Evolutionary conservation across 768 basidiomycete genomes (phyloP), one percentile per base, ranked within the genome.

Genomic region (Obba rivulosa): DNA sequence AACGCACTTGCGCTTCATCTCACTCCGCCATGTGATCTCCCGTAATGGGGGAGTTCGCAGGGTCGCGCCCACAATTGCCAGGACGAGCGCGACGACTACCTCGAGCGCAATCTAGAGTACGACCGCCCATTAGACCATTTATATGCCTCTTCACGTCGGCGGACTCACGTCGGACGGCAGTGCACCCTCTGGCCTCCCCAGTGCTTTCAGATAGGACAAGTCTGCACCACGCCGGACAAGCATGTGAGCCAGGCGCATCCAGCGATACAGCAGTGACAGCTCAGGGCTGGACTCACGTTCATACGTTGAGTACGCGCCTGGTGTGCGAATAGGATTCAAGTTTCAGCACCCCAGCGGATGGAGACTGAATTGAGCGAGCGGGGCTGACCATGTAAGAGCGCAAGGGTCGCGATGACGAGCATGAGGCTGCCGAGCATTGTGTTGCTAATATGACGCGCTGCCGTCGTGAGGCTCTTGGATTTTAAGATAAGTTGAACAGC

Each of bases 21-120:
- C 90, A 57, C 86, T 89, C 16, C 87, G 79, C 91, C 89, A 93
- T 28, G 85, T 85, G 50, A 92, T 87, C 58, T 91, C 87, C 56
- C 84, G 88, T 28, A 92, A 66, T 25, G 72, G 62, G 1, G 87
- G 79, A 7, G 84, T 75, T 54, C 77, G 83, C 50, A 87, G 57
- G n/a, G 80, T 78, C 25, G 87, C 85, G 7, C 88, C 90, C 3
- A 90, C 49, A 17, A 79, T 82, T 18, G 88, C 87, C 9, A 85
- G 51, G n/a, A 81, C 56, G 17, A 91, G 70, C 1, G 81, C 78
- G 45, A 80, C 38, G 20, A 88, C 57, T 10, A 81, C 77, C 64
- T 92, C 87, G 28, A 83, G 45, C 17, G 85, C 65, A 45, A 85
- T 81, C 89, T 93, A 59, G 20, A 31, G 14, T 45, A 21, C 13